phyloP scores from a whole-genome alignment of 192 early-diverging fungal species.

The Podila verticillata region DNA sequence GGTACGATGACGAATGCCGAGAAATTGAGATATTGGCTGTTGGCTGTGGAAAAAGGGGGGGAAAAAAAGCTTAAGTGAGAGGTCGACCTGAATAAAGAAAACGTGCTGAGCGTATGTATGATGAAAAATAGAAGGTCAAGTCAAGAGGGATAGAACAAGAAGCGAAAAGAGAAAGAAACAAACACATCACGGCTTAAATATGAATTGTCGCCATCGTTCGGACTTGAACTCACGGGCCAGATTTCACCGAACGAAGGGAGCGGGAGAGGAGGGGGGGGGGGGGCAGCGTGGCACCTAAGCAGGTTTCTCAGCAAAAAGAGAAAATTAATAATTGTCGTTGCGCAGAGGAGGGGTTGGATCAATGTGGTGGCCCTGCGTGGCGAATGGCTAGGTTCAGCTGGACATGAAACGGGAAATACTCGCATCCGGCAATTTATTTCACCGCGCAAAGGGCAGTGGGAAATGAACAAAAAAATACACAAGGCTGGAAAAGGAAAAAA shows the following conservation, averaged over 20 bases:
- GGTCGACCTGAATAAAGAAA: neutral
- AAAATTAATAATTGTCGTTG: no score
- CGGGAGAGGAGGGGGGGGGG: no score
- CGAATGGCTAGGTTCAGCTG: no score
- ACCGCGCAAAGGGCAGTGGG: neutral
- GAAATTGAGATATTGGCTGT: neutral
- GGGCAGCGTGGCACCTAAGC: neutral
- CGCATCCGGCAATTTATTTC: no score
- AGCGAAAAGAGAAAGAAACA: neutral
- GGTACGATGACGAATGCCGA: conserved; percentile 1
- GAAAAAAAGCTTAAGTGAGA: neutral
- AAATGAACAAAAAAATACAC: neutral
- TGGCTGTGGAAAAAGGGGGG: neutral
- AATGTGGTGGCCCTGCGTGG: no score
- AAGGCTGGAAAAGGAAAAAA: conserved; percentile 10
- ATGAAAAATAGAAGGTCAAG: neutral
- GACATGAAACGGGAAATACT: no score
- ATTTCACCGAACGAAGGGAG: no score
- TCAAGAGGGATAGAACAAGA: neutral
- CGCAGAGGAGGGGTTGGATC: neutral
- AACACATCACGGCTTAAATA: neutral
- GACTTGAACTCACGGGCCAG: neutral
- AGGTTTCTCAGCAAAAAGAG: conserved; percentile 8
- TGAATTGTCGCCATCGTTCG: neutral
- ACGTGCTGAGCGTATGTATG: neutral